A percentile compares a stretch with the other conserved stretches of the same genome.
Conservation (phyloP, 495 filamentous ascomycete genomes). For the Neurospora cerealis region DNA sequence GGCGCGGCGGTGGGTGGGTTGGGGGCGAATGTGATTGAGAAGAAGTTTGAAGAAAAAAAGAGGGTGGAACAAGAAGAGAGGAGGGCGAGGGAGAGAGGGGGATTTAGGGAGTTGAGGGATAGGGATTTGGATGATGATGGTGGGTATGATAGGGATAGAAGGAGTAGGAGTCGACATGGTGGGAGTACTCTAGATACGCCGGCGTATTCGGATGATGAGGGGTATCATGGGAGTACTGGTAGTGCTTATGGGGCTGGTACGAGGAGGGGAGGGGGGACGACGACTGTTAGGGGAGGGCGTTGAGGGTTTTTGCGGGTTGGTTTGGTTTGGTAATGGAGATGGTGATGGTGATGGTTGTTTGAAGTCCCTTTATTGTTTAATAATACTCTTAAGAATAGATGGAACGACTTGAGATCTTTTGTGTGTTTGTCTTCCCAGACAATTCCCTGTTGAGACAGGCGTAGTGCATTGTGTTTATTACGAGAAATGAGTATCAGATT, state of each 20-base stretch:
- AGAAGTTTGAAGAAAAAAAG: slow-evolving; percentile 23
- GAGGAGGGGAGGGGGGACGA: neutral
- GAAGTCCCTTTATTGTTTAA: neutral
- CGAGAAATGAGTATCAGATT: too few relatives aligned
- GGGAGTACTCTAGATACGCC: neutral
- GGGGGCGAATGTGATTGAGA: slow-evolving; percentile 38
- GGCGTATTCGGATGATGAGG: neutral
- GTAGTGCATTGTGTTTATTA: too few relatives aligned
- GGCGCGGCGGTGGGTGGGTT: slow-evolving; percentile 37
- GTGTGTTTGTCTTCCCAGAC: too few relatives aligned
- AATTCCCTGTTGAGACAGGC: too few relatives aligned
- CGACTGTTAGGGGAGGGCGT: neutral
- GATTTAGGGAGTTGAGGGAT: neutral
- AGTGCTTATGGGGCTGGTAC: neutral
- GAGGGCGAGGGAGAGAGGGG: slow-evolving; percentile 22
- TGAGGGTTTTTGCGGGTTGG: neutral
- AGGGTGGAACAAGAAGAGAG: slow-evolving; percentile 16
- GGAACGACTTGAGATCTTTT: too few relatives aligned
- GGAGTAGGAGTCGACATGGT: neutral
- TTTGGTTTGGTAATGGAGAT: neutral
- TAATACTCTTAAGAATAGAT: too few relatives aligned
- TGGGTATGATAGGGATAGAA: neutral
- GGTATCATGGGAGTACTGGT: neutral
- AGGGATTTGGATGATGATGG: neutral
- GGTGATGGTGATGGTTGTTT: neutral